phyloP scores from a whole-genome alignment of 106 monocot genomes.

The Dactylorhiza incarnata region DNA sequence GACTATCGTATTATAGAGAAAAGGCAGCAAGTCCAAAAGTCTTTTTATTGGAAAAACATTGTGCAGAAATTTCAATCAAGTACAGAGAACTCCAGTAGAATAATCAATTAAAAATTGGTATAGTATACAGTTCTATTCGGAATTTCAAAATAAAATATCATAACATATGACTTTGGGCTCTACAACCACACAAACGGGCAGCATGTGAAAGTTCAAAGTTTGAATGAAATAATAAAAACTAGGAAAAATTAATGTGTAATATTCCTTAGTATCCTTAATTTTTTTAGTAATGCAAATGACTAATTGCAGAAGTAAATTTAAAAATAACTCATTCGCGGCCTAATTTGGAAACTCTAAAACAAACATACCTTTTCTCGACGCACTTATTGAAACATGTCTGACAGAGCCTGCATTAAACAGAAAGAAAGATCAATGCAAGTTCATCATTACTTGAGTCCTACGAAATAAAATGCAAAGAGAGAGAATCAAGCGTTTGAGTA shows the following conservation, averaged over 20 bases:
- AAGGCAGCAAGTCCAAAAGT: too few relatives aligned
- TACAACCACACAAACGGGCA: background rate
- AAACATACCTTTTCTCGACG: conserved; percentile 71
- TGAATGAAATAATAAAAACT: background rate
- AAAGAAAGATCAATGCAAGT: background rate
- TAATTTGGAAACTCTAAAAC: background rate
- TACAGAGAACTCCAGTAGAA: background rate
- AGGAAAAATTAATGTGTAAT: background rate
- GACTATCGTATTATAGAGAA: background rate
- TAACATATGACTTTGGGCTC: background rate
- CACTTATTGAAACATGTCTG: conserved; percentile 90
- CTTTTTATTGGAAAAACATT: background rate
- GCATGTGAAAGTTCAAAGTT: background rate
- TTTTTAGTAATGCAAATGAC: background rate
- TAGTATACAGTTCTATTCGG: background rate
- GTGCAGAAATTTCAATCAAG: background rate
- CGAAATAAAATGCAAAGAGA: background rate
- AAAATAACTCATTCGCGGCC: background rate
- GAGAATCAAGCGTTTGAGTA: background rate
- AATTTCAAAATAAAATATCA: background rate
- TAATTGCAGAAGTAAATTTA: background rate
- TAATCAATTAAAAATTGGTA: background rate
- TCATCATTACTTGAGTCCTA: background rate
- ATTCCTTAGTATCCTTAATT: background rate
- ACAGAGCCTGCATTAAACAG: conserved; percentile 59